These are phyloP conservation scores for Acanthochlamys bracteata DNA, from an alignment of 106 monocot species.

Conservation along the genomic window DNA sequence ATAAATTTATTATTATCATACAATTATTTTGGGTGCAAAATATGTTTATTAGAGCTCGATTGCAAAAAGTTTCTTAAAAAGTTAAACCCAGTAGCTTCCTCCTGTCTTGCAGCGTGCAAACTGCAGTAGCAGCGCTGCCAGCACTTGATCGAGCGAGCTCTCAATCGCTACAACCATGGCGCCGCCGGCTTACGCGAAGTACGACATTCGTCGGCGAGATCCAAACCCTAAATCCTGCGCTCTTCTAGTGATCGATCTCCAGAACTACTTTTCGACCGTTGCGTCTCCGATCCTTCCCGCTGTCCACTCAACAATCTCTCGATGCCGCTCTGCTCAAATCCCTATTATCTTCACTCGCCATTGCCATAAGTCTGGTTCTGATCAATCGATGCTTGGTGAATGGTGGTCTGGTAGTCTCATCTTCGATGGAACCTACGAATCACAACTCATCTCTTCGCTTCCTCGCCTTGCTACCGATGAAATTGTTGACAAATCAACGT, in stretches of 20 bases:
- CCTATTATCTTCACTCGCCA: conserved; percentile 73
- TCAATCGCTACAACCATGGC: too few species aligned
- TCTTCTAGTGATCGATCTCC: conserved; percentile 77
- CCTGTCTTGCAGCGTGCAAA: too few species aligned
- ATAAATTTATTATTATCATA: too few species aligned
- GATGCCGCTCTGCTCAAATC: conserved; percentile 43
- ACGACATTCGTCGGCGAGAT: conserved; percentile 48
- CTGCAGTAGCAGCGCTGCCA: too few species aligned
- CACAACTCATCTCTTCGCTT: conserved; percentile 40
- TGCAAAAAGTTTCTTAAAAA: too few species aligned
- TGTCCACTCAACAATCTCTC: conserved; percentile 39
- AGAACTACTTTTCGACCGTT: conserved; percentile 56
- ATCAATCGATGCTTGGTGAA: conserved; percentile 54
- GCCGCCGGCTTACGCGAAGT: conserved; percentile 27
- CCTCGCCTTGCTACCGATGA: conserved; percentile 22
- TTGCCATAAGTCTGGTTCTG: conserved; percentile 32
- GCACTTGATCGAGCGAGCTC: too few species aligned
- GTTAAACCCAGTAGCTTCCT: too few species aligned
- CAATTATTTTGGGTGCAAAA: too few species aligned
- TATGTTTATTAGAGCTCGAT: too few species aligned
- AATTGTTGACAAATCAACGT: conserved; percentile 68
- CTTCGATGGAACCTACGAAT: conserved; percentile 36
- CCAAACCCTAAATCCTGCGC: conserved; percentile 40
- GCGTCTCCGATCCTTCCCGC: conserved; percentile 44
- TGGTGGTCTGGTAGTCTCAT: conserved; percentile 61